Evolutionary conservation across 139 green algal species (phyloP), one percentile per base, ranked within the genome.

Genomic region (Raphidocelis subcapitata): DNA sequence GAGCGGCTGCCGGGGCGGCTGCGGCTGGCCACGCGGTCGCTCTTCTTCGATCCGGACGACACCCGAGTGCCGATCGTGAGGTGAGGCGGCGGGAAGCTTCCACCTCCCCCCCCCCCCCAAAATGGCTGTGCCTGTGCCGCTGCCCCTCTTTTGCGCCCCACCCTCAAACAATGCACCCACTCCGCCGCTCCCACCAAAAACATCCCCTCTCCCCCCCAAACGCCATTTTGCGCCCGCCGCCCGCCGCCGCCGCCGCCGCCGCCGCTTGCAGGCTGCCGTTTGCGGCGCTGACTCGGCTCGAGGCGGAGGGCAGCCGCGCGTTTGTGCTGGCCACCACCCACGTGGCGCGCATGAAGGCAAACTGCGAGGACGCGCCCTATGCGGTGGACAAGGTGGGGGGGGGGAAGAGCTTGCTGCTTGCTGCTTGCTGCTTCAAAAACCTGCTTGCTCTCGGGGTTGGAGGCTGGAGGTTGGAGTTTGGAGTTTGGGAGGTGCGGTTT

Each of bases 1-100:
- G 52, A 31, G 18, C 35, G 67, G 57, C 68, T 97, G 46, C 55
- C 69, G 18, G 93, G 93, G 18, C 85, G 90, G n/a, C 47, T 97
- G 75, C 79, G 91, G 28, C 80, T 97, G 54, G 89, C 82, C 82
- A 94, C 90, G 16, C 85, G 80, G 55, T 93, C 85, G 5, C 60
- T 97, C 12, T 93, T 97, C 68, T 96, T 97, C 67, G 92, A 97
- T 31, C 81, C 92, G 2, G 91, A 96, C 63, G 92, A 97, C 66
- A 57, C 82, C 10, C 68, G 88, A 1, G 74, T 95, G 52, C 91
- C 93, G 47, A 93, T 97, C 5, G 79, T 89, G 46, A 86, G 92
- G 87, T 92, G 46, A 18, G 72, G 41, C n/a, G n/a, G n/a, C n/a
- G n/a, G n/a, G n/a, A n/a, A n/a, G n/a, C n/a, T n/a, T n/a, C n/a